Base-by-base conservation (phyloP, 306 rosid genomes). In the Begonia fuchsioides region DNA sequence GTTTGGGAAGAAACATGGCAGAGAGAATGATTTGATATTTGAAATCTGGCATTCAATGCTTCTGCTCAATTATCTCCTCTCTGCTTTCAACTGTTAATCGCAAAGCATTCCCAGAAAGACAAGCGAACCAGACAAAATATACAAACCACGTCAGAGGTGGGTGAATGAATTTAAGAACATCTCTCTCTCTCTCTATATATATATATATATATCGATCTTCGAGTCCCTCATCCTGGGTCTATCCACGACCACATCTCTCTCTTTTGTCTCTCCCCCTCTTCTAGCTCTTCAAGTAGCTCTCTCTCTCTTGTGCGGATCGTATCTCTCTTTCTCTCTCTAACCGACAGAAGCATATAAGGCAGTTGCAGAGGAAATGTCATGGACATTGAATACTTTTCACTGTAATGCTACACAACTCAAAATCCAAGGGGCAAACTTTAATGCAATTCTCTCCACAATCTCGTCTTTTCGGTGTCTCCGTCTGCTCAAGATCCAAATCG, bases 321-420 rank as follows among this genome's bases (percentile, higher is more conserved):
- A 26, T 26, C 35, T 26, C 35, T 26, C 35, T 26, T 26, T 26
- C 35, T 41, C 14, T 10, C 14, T 10, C 12, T 10, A n/a, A n/a
- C n/a, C 6, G 14, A 41, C 45, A 41, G 45, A 41, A 41, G 45
- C 45, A 41, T 41, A n/a, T 10, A 41, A 41, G 45, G 45, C 12
- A 41, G 45, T 41, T 41, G 45, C 45, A 41, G 45, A 41, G 45
- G 45, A 41, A 41, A 41, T 41, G 45, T 41, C 45, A 41, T 41
- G 45, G 45, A 6, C 45, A 41, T 41, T 41, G 14, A 41, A 10
- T 41, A 41, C 45, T 41, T 41, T 41, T 41, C 45, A 41, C 45
- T 41, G 45, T 11, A 41, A 41, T 41, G 45, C 45, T 10, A 41
- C 12, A 11, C 45, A 10, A 41, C 45, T 41, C 45, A 41, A 41